These are phyloP conservation scores for Volvariella surrecta DNA, from an alignment of 1,284 basidiomycete genomes.

Conservation along the genomic window DNA sequence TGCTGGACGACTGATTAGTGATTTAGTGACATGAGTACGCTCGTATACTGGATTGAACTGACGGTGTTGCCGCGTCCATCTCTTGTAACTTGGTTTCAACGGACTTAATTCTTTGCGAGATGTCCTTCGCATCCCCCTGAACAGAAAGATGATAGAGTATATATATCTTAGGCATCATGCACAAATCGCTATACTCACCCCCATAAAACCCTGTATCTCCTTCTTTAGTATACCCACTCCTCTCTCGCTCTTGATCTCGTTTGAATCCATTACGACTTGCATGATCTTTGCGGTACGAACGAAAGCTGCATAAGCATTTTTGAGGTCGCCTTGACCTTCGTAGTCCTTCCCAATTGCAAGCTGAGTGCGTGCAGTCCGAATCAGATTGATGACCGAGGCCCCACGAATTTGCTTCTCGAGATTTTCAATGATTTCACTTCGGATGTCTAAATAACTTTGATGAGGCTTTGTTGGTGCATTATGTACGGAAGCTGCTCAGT, in stretches of 20 bases:
- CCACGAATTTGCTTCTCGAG: slow-evolving; percentile 45
- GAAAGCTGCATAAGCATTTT: slow-evolving; percentile 47
- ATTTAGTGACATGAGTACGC: background rate
- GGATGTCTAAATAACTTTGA: slow-evolving; percentile 53
- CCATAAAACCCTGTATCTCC: slow-evolving; percentile 51
- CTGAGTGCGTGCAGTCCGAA: slow-evolving; percentile 52
- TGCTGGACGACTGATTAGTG: background rate
- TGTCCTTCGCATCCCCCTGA: slow-evolving; percentile 43
- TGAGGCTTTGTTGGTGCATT: slow-evolving; percentile 16
- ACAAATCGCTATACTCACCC: slow-evolving; percentile 30
- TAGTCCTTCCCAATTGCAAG: slow-evolving; percentile 36
- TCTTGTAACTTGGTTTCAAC: slow-evolving; percentile 54
- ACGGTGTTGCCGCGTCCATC: slow-evolving; percentile 31
- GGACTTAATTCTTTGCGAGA: slow-evolving; percentile 34
- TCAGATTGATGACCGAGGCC: slow-evolving; percentile 44
- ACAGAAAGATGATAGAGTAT: slow-evolving; percentile 10
- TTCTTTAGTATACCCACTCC: slow-evolving; percentile 38
- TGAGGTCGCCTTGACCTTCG: slow-evolving; percentile 51
- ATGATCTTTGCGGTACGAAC: slow-evolving; percentile 52
- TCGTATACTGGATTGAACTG: slow-evolving; percentile 1
- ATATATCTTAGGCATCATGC: slow-evolving; percentile 8
- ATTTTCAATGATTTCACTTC: slow-evolving; percentile 49
- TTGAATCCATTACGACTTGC: slow-evolving; percentile 46
- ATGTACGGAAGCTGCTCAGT: too few relatives aligned
- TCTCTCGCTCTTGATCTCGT: slow-evolving; percentile 45